Conservation (phyloP, 2,329 filamentous ascomycete species). For the Trichoderma citrinoviride region DNA sequence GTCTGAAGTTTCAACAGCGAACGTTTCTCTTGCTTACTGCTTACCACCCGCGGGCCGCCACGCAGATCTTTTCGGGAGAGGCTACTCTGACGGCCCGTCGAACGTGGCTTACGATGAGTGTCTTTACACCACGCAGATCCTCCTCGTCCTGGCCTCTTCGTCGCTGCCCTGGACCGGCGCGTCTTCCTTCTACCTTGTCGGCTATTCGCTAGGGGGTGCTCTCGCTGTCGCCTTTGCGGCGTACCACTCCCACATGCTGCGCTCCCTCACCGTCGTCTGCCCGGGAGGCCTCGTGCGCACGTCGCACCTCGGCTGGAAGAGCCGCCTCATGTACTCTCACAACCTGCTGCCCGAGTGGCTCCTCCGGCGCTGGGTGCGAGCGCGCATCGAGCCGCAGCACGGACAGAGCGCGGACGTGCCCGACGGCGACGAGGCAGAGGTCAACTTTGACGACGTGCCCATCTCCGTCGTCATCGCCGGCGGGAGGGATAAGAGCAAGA, state of each 20-base stretch:
- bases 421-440: constrained; percentile 40
- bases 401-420: constrained; percentile 38
- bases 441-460: constrained; percentile 47
- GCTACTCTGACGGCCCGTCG: constrained; percentile 68
- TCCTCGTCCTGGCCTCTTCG: constrained; percentile 64
- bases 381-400: constrained; percentile 46
- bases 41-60: not conserved
- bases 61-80: constrained; percentile 70
- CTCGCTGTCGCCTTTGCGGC: constrained; percentile 68
- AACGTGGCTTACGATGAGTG: constrained; percentile 59
- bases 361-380: constrained; percentile 51
- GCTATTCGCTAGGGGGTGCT: constrained; percentile 78
- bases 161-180: constrained; percentile 53
- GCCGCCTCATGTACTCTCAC: constrained; percentile 60
- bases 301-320: constrained; percentile 58
- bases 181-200: constrained; percentile 65
- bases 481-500: too few species aligned
- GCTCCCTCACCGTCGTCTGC: constrained; percentile 63
- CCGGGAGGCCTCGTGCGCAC: constrained; percentile 66
- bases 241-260: constrained; percentile 63
- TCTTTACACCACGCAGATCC: constrained; percentile 64
- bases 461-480: constrained; percentile 56
- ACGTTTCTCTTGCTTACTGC: not conserved
- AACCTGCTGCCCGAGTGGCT: constrained; percentile 59
- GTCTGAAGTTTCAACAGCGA: too few species aligned